Conservation (phyloP, 495 filamentous ascomycete species). For the Penicillium cinerascens region DNA sequence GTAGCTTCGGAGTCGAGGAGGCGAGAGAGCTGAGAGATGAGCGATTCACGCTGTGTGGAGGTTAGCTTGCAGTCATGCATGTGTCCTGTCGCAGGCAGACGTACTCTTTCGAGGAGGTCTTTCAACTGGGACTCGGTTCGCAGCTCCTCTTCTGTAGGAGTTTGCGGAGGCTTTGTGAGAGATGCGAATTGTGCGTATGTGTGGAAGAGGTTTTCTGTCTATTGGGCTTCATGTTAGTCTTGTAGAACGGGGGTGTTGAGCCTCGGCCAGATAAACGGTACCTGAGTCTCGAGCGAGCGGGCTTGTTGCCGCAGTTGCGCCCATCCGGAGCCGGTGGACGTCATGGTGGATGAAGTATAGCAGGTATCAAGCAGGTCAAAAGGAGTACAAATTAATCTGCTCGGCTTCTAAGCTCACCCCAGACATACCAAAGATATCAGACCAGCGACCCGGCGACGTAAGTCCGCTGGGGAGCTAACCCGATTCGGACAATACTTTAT, state of each 20-base stretch:
- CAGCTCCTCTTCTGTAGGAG: constrained; percentile 81
- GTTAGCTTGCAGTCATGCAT: background rate
- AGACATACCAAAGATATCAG: constrained; percentile 6
- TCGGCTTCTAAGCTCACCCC: constrained; percentile 5
- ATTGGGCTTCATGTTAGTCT: constrained; percentile 7
- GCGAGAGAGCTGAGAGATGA: constrained; percentile 78
- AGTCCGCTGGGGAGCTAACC: constrained; percentile 14
- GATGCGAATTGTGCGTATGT: constrained; percentile 95
- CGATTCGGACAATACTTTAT: background rate
- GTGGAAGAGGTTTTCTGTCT: constrained; percentile 94
- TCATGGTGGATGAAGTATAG: constrained; percentile 52
- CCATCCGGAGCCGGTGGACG: constrained; percentile 81
- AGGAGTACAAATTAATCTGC: background rate
- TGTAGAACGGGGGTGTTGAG: background rate
- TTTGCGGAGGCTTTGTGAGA: constrained; percentile 69
- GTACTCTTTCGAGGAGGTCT: constrained; percentile 66
- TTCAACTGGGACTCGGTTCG: constrained; percentile 75
- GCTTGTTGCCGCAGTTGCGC: constrained; percentile 93
- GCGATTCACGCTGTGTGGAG: constrained; percentile 64
- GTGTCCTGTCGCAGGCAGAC: constrained; percentile 5
- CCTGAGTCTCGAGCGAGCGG: constrained; percentile 86
- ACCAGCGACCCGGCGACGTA: constrained; percentile 16
- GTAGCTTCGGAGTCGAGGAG: constrained; percentile 93
- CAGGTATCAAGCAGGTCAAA: background rate
- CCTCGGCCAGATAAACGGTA: constrained; percentile 33